Evolutionary conservation across 192 early-diverging fungal genomes (phyloP).

Genomic region (Chytriomyces confervae): DNA sequence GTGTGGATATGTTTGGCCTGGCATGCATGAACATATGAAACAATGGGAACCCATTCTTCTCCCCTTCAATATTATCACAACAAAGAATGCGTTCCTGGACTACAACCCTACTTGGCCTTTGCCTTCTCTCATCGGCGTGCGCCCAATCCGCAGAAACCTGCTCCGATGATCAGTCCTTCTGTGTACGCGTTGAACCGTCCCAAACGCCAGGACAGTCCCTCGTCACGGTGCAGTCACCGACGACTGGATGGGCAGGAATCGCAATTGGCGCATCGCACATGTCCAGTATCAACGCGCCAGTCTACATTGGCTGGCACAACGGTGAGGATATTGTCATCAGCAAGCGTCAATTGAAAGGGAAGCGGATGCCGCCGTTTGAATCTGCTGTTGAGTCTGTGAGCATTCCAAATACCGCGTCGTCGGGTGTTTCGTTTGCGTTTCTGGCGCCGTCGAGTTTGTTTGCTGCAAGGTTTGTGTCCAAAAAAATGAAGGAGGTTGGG

Average conservation of each 20-base stretch:
- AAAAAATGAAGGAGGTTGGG: too few relatives aligned
- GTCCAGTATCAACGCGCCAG: conserved; percentile 22
- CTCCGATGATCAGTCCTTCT: too few relatives aligned
- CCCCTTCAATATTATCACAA: too few relatives aligned
- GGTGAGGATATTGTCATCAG: conserved; percentile 5
- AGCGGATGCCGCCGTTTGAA: not conserved
- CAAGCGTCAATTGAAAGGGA: not conserved
- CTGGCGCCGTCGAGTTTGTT: not conserved
- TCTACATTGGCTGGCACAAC: conserved; percentile 35
- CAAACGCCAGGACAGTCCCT: not conserved
- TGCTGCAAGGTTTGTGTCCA: not conserved
- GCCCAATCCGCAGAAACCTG: too few relatives aligned
- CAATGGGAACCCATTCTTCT: too few relatives aligned
- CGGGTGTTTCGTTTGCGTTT: not conserved
- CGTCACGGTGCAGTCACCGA: conserved; percentile 39
- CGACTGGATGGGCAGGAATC: conserved; percentile 40
- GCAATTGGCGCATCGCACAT: conserved; percentile 36
- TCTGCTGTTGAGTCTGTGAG: not conserved
- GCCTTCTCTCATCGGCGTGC: too few relatives aligned
- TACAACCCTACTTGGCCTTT: too few relatives aligned
- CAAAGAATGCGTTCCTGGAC: too few relatives aligned
- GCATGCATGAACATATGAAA: too few relatives aligned
- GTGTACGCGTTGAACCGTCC: too few relatives aligned
- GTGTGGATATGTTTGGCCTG: too few relatives aligned
- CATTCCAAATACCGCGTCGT: not conserved